phyloP scores from a whole-genome alignment of 768 basidiomycete species.

The Pleurotus citrinopileatus region DNA sequence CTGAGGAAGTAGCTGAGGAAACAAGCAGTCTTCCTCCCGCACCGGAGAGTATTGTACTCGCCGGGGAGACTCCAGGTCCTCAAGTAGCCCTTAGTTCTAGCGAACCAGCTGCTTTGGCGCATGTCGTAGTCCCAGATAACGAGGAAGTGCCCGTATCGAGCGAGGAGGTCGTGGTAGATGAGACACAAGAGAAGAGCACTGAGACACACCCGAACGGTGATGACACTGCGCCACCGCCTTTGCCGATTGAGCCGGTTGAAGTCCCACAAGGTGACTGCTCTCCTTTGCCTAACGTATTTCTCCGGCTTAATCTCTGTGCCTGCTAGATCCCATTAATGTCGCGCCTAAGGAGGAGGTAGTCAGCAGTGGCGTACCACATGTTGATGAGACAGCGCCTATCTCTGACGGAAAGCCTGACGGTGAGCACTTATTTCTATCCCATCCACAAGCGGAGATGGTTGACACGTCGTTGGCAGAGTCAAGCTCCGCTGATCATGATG shows the following conservation, averaged over 20 bases:
- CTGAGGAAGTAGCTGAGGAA: background rate
- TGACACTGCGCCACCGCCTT: background rate
- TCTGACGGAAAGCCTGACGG: background rate
- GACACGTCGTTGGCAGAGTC: background rate
- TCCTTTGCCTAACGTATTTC: background rate
- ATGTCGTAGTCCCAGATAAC: background rate
- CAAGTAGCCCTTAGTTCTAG: constrained; percentile 14
- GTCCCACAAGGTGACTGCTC: background rate
- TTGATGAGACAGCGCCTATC: background rate
- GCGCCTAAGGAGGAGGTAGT: background rate
- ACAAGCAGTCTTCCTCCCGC: background rate
- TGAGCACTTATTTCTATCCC: background rate
- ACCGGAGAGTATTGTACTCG: constrained; percentile 16
- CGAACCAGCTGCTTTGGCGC: constrained; percentile 1
- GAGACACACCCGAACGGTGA: constrained; percentile 9
- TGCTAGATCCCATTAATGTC: background rate
- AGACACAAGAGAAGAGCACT: background rate
- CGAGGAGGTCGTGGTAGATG: background rate
- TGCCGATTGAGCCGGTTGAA: background rate
- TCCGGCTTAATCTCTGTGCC: background rate
- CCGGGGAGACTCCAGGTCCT: constrained; percentile 18
- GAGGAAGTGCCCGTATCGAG: background rate
- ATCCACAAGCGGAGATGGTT: background rate
- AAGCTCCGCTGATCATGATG: background rate
- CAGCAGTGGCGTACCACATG: background rate